These are phyloP conservation scores for Talaromyces rugulosus DNA, from an alignment of 2,329 filamentous ascomycete species.

Conservation along the genomic window DNA sequence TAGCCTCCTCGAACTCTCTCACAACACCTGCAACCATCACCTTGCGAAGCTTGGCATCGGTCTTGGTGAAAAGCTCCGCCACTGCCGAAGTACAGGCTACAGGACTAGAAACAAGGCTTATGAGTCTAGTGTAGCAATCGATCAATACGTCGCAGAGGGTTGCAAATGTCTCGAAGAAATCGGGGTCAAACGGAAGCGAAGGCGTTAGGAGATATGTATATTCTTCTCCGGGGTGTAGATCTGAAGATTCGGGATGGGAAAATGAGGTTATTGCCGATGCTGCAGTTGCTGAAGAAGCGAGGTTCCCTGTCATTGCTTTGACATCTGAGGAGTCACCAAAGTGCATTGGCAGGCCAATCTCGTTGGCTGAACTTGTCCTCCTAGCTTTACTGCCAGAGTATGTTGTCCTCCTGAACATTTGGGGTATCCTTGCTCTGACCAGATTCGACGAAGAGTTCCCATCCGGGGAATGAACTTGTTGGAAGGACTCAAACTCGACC, in stretches of 20 bases:
- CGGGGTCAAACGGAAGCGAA: conserved; percentile 87
- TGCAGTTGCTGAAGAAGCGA: conserved; percentile 33
- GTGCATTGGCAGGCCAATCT: conserved; percentile 54
- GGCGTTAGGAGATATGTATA: conserved; percentile 90
- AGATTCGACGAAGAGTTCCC: conserved; percentile 65
- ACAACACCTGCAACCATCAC: conserved; percentile 82
- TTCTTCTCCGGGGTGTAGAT: conserved; percentile 75
- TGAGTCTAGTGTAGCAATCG: conserved; percentile 79
- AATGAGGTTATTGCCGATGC: conserved; percentile 37
- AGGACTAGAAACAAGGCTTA: conserved; percentile 70
- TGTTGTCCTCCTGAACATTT: conserved; percentile 70
- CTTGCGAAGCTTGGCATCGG: conserved; percentile 79
- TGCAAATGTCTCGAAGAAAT: conserved; percentile 94
- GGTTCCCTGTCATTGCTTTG: conserved; percentile 40
- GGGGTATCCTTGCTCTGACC: conserved; percentile 72
- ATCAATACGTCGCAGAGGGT: conserved; percentile 94
- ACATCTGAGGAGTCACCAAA: conserved; percentile 45
- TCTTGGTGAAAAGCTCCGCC: conserved; percentile 84
- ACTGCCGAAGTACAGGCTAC: conserved; percentile 66
- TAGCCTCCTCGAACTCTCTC: conserved; percentile 88
- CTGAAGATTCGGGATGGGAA: conserved; percentile 48
- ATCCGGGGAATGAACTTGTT: conserved; percentile 76
- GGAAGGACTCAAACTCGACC: conserved; percentile 89
- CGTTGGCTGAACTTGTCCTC: conserved; percentile 56
- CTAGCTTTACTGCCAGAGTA: conserved; percentile 55